phyloP scores from a whole-genome alignment of 83 land plant genomes.

The Larix sibirica region DNA sequence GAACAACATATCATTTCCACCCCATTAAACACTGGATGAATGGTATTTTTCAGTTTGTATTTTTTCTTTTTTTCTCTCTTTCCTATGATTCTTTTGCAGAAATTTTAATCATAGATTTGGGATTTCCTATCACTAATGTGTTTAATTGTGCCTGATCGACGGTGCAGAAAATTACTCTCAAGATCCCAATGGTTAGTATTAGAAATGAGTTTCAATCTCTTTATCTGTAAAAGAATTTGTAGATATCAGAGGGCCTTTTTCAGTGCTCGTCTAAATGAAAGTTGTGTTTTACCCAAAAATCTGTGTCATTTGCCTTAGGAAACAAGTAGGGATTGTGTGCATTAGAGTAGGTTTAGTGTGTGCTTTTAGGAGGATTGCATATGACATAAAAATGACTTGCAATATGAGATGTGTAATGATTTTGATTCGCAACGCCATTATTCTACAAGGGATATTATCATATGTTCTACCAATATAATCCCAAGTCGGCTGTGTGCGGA shows the following conservation, averaged over 20 bases:
- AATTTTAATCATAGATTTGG: neutral
- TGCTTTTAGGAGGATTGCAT: no score
- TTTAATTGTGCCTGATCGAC: neutral
- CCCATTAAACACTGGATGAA: slow-evolving; percentile 53
- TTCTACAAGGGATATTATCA: slow-evolving; percentile 61
- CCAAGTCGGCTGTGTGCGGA: slow-evolving; percentile 46
- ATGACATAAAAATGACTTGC: no score
- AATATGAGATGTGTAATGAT: no score
- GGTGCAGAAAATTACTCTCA: neutral
- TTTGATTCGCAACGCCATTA: slow-evolving; percentile 33
- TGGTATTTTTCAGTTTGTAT: slow-evolving; percentile 3
- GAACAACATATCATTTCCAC: slow-evolving; percentile 31
- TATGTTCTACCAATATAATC: slow-evolving; percentile 61
- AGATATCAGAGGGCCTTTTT: neutral
- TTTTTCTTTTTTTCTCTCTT: neutral
- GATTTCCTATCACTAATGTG: neutral
- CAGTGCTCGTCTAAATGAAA: neutral
- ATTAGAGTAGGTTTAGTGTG: neutral
- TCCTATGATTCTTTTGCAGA: neutral
- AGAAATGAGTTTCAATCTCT: neutral
- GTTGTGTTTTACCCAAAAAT: no score
- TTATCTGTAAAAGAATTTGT: neutral
- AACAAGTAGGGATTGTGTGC: no score
- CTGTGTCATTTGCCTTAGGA: neutral
- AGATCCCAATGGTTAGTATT: slow-evolving; percentile 5